A percentile compares a stretch with the other conserved stretches of the same genome.
Evolutionary conservation across 768 basidiomycete genomes (phyloP).

Genomic region (Suillus subalutaceus): DNA sequence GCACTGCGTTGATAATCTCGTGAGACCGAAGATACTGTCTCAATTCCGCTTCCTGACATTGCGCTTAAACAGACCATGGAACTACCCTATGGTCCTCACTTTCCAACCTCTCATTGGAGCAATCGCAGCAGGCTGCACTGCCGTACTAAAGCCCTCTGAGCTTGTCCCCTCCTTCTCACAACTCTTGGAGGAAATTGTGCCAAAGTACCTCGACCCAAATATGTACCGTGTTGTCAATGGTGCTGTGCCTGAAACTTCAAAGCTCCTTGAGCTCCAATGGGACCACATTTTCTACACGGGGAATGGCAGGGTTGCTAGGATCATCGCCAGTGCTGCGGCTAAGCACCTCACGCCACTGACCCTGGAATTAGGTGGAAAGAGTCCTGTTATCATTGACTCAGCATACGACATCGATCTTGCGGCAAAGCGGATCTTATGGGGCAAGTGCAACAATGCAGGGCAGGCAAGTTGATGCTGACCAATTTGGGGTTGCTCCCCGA

Average conservation of each 20-base stretch:
- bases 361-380: slow-evolving; percentile 44
- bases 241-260: slow-evolving; percentile 41
- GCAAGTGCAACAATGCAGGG: slow-evolving; percentile 66
- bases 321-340: slow-evolving; percentile 28
- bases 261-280: slow-evolving; percentile 33
- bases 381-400: slow-evolving; percentile 47
- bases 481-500: too few relatives aligned
- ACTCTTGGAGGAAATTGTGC: slow-evolving; percentile 56
- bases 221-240: slow-evolving; percentile 59
- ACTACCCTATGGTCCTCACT: slow-evolving; percentile 59
- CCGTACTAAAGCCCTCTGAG: slow-evolving; percentile 71
- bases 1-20: slow-evolving; percentile 63
- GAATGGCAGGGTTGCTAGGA: slow-evolving; percentile 28
- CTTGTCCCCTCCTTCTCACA: slow-evolving; percentile 45
- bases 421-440: slow-evolving; percentile 69
- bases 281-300: slow-evolving; percentile 44
- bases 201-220: slow-evolving; percentile 54
- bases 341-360: slow-evolving; percentile 37
- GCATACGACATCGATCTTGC: slow-evolving; percentile 48
- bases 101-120: slow-evolving; percentile 68
- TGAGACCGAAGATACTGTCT: slow-evolving; percentile 33
- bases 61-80: slow-evolving; percentile 56
- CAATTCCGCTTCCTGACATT: neutral
- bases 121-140: slow-evolving; percentile 72
- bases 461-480: slow-evolving; percentile 43